These are phyloP conservation scores for Xylaria hypoxylon DNA, from an alignment of 2,329 filamentous ascomycete genomes.

Conservation along the genomic window DNA sequence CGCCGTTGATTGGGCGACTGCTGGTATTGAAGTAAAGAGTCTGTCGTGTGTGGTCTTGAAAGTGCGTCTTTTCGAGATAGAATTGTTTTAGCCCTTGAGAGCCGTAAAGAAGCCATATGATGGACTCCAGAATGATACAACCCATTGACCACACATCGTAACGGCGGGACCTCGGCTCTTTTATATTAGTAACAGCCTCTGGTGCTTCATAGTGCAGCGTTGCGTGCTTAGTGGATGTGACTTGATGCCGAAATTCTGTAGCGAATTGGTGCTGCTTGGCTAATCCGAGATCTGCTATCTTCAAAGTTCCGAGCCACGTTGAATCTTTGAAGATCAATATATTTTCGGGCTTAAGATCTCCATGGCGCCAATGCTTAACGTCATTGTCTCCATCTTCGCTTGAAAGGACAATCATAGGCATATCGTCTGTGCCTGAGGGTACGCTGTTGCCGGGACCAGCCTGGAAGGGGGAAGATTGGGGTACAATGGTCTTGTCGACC, in stretches of 20 bases:
- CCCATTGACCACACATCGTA: conserved; percentile 49
- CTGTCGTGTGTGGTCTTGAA: background rate
- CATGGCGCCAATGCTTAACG: conserved; percentile 30
- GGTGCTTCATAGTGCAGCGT: conserved; percentile 36
- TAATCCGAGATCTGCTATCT: conserved; percentile 40
- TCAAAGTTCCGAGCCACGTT: conserved; percentile 27
- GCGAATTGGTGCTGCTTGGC: conserved; percentile 34
- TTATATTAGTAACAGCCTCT: conserved; percentile 15
- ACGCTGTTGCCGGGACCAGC: background rate
- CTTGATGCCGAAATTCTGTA: conserved; percentile 22
- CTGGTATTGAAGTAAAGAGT: conserved; percentile 27
- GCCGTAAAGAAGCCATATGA: conserved; percentile 45
- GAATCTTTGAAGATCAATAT: conserved; percentile 34
- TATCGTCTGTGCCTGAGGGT: background rate
- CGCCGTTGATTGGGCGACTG: background rate
- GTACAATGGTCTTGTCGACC: background rate
- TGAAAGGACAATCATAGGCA: conserved; percentile 10
- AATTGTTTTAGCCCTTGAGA: conserved; percentile 21
- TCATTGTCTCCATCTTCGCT: background rate
- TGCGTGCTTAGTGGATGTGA: conserved; percentile 29
- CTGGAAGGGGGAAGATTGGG: background rate
- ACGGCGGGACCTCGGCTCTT: conserved; percentile 34
- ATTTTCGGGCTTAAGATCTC: conserved; percentile 44
- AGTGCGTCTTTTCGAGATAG: conserved; percentile 6
- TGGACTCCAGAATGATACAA: conserved; percentile 46